Evolutionary conservation across 1,139 yeast species (phyloP), one percentile per base, ranked within the genome.

Genomic region (Sugiyamaella japonica): DNA sequence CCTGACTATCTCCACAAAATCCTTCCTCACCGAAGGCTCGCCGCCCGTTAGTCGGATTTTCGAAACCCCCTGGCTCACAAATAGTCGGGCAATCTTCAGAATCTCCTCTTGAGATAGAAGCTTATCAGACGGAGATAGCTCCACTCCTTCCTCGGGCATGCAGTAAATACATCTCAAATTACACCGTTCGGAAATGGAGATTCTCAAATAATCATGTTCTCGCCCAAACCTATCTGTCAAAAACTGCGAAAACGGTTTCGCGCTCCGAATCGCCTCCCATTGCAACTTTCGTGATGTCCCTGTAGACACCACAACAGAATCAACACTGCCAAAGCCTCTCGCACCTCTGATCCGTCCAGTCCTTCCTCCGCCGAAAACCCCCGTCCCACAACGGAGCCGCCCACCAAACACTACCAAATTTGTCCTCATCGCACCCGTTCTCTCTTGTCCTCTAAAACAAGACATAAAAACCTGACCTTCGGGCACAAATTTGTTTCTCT

Each of bases 121-220:
- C 20, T 73, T 61, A 2, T 70, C 71, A 3, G 67, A 61, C 6
- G 80, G 79, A 16, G 78, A 72, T 16, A 79, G 63, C 17, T 72
- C 75, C 1, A 79, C 73, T 8, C 83, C 83, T 51, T 79, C 80
- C 53, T 76, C 80, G 0, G 83, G 83, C 83, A 79, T 79, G 59
- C 83, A 79, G 57, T 79, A 79, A n/a, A 73, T 65, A 59, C 83
- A 79, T 13, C 83, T 64, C 16, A 79, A 63, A 57, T 79, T 79
- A 55, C 83, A 79, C 20, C 80, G 61, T 59, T 79, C 83, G 0
- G 82, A 76, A 40, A 79, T 71, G 25, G 80, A 75, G 17, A 79
- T 79, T 41, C 83, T 66, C 45, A 79, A 62, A 55, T 79, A 79
- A 57, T 78, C 75, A 58, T 79, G 83, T 41, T 69, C 65, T 37